Evolutionary conservation across 805 yeast species (phyloP), one percentile per base, ranked within the genome.

Genomic region (Scheffersomyces lignosus): DNA sequence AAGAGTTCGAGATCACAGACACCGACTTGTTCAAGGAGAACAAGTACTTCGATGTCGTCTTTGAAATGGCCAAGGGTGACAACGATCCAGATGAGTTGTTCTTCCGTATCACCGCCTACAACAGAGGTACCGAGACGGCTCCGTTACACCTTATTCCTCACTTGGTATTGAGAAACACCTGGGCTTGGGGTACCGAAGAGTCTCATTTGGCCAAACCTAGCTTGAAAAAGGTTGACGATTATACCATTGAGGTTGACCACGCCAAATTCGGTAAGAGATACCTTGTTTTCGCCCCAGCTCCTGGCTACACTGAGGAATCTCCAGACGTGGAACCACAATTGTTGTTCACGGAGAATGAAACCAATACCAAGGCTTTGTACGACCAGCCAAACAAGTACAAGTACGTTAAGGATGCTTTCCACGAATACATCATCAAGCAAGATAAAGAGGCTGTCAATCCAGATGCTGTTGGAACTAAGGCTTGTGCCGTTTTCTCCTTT

Each of bases 381-480:
- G 68, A 73, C 22, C 82, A 79, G 48, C 70, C 74, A 48, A 83
- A 86, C 49, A 72, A 78, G 27, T 41, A 78, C 4, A 54, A 68
- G 31, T 88, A 70, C 59, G 83, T 81, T 41, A 90, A 90, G 60
- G 96, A 90, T 62, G 97, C 91, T 1, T 89, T 90, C 73, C 96
- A 90, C 60, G 96, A 88, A 40, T 78, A 73, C 54, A 70, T 89
- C 35, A 77, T 88, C 33, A 78, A 79, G 35, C 83, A 75, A 35
- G 70, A 71, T 16, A 65, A 72, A 40, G 71, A 61, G 1, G 83
- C 80, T 1, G 77, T 83, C 15, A 90, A 90, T 56, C 95, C 95
- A 0, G 75, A 76, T 6, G 54, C 69, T 3, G 56, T 48, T 15
- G 97, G 97, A 39, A 89, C 96, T 3, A 89, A 89, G 61, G 78